Percentiles rank a stretch among this genome's conserved stretches.
These are phyloP conservation scores for Rhizophagus clarus DNA, from an alignment of 192 early-diverging fungal species.

Conservation along the genomic window DNA sequence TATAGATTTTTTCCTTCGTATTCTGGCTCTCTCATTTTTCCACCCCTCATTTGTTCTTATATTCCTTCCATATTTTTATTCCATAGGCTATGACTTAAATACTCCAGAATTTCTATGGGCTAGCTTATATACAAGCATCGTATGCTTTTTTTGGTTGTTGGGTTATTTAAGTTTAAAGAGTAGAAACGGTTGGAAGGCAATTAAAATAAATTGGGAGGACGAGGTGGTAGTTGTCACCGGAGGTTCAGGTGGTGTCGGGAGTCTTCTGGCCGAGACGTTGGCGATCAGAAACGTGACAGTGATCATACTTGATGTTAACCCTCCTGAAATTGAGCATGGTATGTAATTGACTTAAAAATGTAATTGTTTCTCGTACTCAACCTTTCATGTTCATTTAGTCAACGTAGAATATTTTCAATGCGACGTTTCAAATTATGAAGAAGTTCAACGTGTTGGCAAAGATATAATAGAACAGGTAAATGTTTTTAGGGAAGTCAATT, in stretches of 20 bases:
- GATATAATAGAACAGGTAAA: slow-evolving; percentile 47
- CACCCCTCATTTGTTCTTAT: slow-evolving; percentile 25
- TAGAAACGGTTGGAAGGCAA: slow-evolving; percentile 27
- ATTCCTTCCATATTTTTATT: slow-evolving; percentile 2
- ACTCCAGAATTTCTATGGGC: not conserved
- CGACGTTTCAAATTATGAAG: slow-evolving; percentile 56
- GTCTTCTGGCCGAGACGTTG: slow-evolving; percentile 48
- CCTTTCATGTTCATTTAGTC: slow-evolving; percentile 30
- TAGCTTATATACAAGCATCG: slow-evolving; percentile 1
- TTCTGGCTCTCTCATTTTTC: slow-evolving; percentile 8
- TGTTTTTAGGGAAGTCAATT: not conserved
- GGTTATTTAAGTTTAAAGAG: slow-evolving; percentile 10
- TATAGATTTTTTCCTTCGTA: slow-evolving; percentile 30
- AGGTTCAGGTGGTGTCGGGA: slow-evolving; percentile 65
- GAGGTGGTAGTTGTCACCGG: slow-evolving; percentile 69
- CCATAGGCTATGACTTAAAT: not conserved
- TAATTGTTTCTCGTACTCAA: not conserved
- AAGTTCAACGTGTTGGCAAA: slow-evolving; percentile 51
- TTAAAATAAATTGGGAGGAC: slow-evolving; percentile 52
- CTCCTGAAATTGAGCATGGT: slow-evolving; percentile 40
- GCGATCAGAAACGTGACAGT: slow-evolving; percentile 47
- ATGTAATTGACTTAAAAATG: not conserved
- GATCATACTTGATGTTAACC: slow-evolving; percentile 56
- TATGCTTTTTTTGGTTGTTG: slow-evolving; percentile 16
- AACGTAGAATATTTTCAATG: slow-evolving; percentile 55